Conservation (phyloP, 139 green algal species). For the Tetradesmus lagerheimii region DNA sequence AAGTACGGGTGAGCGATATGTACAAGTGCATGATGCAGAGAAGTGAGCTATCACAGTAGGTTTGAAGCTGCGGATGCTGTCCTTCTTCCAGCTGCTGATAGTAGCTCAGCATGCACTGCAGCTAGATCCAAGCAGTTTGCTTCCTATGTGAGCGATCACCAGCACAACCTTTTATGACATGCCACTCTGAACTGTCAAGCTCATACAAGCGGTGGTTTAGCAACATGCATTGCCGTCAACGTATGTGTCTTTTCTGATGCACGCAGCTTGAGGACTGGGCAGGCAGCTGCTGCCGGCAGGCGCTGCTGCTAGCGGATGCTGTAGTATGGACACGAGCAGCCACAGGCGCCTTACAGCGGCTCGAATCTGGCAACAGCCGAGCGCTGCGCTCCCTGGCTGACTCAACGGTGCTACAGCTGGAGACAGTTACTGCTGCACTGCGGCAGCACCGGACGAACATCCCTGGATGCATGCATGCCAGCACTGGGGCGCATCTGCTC, state of each 20-base stretch:
- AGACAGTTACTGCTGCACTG: constrained; percentile 21
- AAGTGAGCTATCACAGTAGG: no score
- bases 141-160: no score
- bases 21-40: neutral
- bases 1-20: neutral
- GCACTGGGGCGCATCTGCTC: neutral
- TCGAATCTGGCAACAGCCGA: neutral
- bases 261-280: constrained; percentile 35
- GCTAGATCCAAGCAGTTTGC: no score
- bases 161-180: neutral
- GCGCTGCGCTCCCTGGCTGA: neutral
- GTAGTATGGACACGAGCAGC: constrained; percentile 33
- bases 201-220: no score
- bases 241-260: neutral
- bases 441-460: neutral
- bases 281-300: constrained; percentile 10
- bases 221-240: no score
- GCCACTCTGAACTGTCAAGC: neutral
- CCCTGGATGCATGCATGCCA: neutral
- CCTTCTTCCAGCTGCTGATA: no score
- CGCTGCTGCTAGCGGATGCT: constrained; percentile 21
- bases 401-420: constrained; percentile 10
- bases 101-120: no score
- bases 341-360: constrained; percentile 3
- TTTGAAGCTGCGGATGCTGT: no score